These are phyloP conservation scores for Cucumis sativus DNA, from an alignment of 306 rosid species.

Conservation along the genomic window DNA sequence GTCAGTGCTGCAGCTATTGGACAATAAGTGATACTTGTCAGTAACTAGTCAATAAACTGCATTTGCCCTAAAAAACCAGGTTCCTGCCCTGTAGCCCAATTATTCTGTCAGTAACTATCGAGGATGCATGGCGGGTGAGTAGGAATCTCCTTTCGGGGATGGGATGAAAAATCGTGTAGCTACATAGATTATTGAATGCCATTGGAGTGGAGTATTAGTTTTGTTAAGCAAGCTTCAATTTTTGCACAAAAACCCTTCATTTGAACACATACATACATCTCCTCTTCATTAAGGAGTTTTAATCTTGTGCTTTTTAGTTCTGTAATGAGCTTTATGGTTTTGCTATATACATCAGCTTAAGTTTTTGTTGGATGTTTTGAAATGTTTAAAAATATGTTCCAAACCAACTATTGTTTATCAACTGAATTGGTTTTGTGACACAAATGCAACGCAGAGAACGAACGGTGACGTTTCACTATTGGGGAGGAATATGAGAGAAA, in stretches of 20 bases:
- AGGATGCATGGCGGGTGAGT: neutral
- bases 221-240: neutral
- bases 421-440: neutral
- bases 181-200: neutral
- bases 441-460: neutral
- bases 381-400: neutral
- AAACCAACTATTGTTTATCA: neutral
- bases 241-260: neutral
- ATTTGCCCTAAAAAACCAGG: neutral
- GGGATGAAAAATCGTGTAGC: neutral
- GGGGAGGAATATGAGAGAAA: too few species aligned
- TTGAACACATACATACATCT: neutral
- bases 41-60: neutral
- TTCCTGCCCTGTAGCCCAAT: neutral
- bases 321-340: neutral
- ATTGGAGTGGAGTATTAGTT: neutral
- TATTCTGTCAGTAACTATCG: neutral
- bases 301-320: neutral
- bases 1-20: conserved; percentile 58
- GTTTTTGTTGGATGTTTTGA: neutral
- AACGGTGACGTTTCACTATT: too few species aligned
- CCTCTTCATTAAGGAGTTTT: neutral
- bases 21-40: conserved; percentile 40
- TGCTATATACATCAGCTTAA: neutral
- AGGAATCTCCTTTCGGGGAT: neutral